phyloP scores from a whole-genome alignment of 495 filamentous ascomycete species.

The Clohesyomyces aquaticus region DNA sequence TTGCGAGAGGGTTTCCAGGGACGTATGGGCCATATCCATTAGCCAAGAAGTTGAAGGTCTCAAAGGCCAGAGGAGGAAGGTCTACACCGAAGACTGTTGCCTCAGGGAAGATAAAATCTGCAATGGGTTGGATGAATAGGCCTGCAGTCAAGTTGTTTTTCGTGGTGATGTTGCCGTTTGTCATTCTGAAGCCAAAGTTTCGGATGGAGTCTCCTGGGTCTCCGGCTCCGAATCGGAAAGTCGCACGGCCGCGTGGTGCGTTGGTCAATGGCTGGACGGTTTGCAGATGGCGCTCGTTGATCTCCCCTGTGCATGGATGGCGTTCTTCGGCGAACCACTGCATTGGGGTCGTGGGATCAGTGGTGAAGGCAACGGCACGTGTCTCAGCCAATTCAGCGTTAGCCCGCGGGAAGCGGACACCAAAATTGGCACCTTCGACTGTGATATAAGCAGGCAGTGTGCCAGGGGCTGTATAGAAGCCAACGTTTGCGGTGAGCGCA shows the following conservation, averaged over 20 bases:
- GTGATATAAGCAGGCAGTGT: conserved; percentile 1
- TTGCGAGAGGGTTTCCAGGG: conserved; percentile 5
- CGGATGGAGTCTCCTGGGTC: neutral
- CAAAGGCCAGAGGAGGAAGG: conserved; percentile 7
- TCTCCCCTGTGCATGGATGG: conserved; percentile 7
- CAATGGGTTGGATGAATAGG: conserved; percentile 9
- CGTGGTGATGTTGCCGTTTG: neutral
- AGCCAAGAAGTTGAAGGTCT: neutral
- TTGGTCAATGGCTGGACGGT: neutral
- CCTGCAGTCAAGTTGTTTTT: conserved; percentile 11
- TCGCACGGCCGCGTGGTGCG: neutral
- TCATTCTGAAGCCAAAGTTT: conserved; percentile 14
- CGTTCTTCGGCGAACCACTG: conserved; percentile 3
- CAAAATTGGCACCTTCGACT: conserved; percentile 4
- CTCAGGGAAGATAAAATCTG: conserved; percentile 11
- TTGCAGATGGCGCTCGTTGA: neutral
- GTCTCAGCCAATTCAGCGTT: conserved; percentile 2
- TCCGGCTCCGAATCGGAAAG: neutral
- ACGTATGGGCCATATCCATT: conserved; percentile 10
- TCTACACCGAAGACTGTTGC: neutral
- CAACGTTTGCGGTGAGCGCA: neutral
- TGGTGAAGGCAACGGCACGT: conserved; percentile 14
- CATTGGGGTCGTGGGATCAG: conserved; percentile 3
- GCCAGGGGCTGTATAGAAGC: conserved; percentile 14
- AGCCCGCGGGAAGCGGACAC: conserved; percentile 1